Conservation (phyloP, 371 early-diverging fungal genomes). For the Mucor racemosus region DNA sequence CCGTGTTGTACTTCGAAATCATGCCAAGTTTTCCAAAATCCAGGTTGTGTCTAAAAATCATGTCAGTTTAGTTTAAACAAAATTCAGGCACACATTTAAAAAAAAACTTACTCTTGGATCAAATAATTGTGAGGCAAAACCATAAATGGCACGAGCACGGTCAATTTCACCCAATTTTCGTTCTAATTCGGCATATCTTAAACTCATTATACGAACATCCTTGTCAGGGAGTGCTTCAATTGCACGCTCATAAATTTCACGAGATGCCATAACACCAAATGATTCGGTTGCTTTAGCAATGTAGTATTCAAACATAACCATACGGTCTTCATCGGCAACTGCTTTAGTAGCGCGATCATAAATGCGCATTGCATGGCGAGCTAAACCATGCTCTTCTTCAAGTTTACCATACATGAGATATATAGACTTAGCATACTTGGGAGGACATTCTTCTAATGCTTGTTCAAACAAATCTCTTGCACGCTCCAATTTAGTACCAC, state of each 20-base stretch:
- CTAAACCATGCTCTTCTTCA: constrained; percentile 93
- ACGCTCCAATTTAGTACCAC: constrained; percentile 87
- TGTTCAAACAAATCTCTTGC: constrained; percentile 96
- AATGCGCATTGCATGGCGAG: constrained; percentile 91
- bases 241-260: constrained; percentile 92
- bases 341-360: constrained; percentile 90
- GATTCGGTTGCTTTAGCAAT: constrained; percentile 87
- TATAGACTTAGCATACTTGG: constrained; percentile 84
- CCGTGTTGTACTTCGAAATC: constrained; percentile 97
- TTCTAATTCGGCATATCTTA: constrained; percentile 89
- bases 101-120: constrained; percentile 77
- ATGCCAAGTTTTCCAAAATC: constrained; percentile 94
- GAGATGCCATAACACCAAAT: constrained; percentile 86
- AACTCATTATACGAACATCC: constrained; percentile 78
- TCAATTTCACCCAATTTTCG: constrained; percentile 93
- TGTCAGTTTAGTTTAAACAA: background rate
- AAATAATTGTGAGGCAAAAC: constrained; percentile 86
- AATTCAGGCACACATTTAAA: background rate
- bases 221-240: constrained; percentile 86
- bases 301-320: constrained; percentile 87
- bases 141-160: constrained; percentile 92
- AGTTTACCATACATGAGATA: constrained; percentile 92
- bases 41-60: constrained; percentile 54
- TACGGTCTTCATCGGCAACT: constrained; percentile 76
- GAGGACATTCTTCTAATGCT: constrained; percentile 88